Evolutionary conservation across 1,139 yeast genomes (phyloP), one percentile per base, ranked within the genome.

Genomic region (Debaryomyces robertsiae): DNA sequence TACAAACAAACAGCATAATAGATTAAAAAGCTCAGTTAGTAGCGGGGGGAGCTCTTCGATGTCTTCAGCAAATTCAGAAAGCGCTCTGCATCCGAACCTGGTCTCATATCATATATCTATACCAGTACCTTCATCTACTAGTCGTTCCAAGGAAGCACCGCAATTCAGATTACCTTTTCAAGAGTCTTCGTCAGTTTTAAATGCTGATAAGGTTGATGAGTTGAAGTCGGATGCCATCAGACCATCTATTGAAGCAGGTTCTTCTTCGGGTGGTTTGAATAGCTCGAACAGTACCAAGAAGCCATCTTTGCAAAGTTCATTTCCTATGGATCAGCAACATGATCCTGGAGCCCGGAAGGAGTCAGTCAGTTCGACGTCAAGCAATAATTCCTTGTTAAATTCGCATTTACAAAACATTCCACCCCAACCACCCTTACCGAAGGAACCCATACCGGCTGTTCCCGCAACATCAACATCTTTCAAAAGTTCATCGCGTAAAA

Each of bases 151-250:
- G 39, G 77, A 70, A 11, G 63, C 65, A 2, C 77, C 77, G 1
- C 73, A 67, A 36, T 82, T 82, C 54, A 67, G 89, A 53, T 67
- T 79, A n/a, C 89, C 89, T 0, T 82, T 82, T 51, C 84, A 80
- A 49, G 82, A 80, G 24, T 11, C 28, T n/a, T n/a, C 25, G 3
- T 9, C 22, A 9, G 16, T 14, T 10, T 31, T 29, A 6, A 11
- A n/a, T 25, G 6, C 22, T 6, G 29, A 25, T 13, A 32, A 15
- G n/a, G 32, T 4, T 9, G 18, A 27, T 6, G 25, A 25, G 18
- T 6, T 7, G 29, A 18, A 30, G 9, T 9, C 13, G 6, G 19
- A 18, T 16, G 9, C 19, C 13, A 17, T 3, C 3, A 25, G 25
- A 9, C 13, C 30, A 16, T 4, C 11, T 7, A 1, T 7, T 9